phyloP scores from a whole-genome alignment of 2,329 filamentous ascomycete genomes.

The Bipolaris sorokiniana region DNA sequence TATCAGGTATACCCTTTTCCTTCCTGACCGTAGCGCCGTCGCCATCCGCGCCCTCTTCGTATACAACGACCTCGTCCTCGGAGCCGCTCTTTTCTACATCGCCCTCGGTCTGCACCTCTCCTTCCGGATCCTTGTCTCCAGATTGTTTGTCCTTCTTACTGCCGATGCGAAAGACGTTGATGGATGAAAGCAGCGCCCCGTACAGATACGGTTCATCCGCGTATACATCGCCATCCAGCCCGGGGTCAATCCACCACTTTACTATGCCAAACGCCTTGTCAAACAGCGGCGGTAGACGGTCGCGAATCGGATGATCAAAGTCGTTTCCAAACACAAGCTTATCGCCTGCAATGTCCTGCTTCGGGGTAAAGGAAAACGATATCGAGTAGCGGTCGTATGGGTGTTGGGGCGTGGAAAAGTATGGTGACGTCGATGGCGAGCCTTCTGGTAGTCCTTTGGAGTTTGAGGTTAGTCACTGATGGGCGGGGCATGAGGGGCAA shows the following conservation, averaged over 20 bases:
- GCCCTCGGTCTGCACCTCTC: conserved; percentile 56
- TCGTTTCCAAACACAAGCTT: conserved; percentile 94
- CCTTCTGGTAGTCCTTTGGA: conserved; percentile 71
- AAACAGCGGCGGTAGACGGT: conserved; percentile 85
- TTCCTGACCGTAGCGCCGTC: conserved; percentile 52
- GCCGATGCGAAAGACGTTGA: conserved; percentile 78
- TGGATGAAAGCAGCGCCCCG: conserved; percentile 78
- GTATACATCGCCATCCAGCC: conserved; percentile 87
- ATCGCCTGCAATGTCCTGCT: conserved; percentile 66
- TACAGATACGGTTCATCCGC: conserved; percentile 86
- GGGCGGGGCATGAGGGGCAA: background rate
- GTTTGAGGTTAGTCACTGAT: background rate
- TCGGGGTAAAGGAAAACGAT: conserved; percentile 77
- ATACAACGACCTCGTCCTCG: conserved; percentile 57
- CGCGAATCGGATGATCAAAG: conserved; percentile 88
- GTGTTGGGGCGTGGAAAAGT: conserved; percentile 77
- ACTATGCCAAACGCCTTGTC: conserved; percentile 83
- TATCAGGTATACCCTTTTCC: conserved; percentile 49
- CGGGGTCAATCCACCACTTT: conserved; percentile 89
- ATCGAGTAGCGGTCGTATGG: conserved; percentile 83
- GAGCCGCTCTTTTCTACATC: conserved; percentile 47
- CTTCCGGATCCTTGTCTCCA: conserved; percentile 50
- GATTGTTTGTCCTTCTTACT: conserved; percentile 26
- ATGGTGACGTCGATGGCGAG: conserved; percentile 73
- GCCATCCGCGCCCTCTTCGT: conserved; percentile 58